Conservation (phyloP, 345 rosid species). For the Bretschneidera sinensis region DNA sequence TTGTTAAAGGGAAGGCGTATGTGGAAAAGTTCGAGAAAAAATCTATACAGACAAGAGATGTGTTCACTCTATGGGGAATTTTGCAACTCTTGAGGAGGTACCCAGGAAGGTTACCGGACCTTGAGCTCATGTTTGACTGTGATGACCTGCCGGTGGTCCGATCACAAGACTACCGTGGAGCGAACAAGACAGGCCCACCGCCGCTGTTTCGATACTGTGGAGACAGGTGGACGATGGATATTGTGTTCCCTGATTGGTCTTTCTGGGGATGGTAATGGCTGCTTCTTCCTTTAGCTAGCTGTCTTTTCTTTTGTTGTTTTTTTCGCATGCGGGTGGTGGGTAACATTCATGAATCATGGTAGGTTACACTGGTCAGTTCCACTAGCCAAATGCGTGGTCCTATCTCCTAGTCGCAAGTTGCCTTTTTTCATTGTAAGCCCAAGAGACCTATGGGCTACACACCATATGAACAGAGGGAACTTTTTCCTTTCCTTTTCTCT, state of each 20-base stretch:
- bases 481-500: no score
- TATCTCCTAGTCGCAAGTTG: no score
- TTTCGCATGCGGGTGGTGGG: no score
- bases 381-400: no score
- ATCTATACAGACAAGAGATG: conserved; percentile 49
- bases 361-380: no score
- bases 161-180: conserved; percentile 25
- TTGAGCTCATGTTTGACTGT: conserved; percentile 58
- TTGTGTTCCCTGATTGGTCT: conserved; percentile 67
- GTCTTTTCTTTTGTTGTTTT: not conserved
- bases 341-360: no score
- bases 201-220: conserved; percentile 54
- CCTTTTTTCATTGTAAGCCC: no score
- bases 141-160: conserved; percentile 38
- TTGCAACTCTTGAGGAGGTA: conserved; percentile 49
- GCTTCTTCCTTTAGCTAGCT: not conserved
- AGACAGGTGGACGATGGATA: conserved; percentile 25
- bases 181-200: conserved; percentile 33
- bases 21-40: conserved; percentile 30
- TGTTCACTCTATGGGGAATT: conserved; percentile 58
- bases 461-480: no score
- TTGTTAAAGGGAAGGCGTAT: conserved; percentile 38
- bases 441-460: no score
- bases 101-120: conserved; percentile 52
- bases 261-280: conserved; percentile 62